Percentiles rank a stretch among this genome's conserved stretches.
These are phyloP conservation scores for Elsinoe perseae DNA, from an alignment of 2,329 filamentous ascomycete genomes.

Conservation along the genomic window DNA sequence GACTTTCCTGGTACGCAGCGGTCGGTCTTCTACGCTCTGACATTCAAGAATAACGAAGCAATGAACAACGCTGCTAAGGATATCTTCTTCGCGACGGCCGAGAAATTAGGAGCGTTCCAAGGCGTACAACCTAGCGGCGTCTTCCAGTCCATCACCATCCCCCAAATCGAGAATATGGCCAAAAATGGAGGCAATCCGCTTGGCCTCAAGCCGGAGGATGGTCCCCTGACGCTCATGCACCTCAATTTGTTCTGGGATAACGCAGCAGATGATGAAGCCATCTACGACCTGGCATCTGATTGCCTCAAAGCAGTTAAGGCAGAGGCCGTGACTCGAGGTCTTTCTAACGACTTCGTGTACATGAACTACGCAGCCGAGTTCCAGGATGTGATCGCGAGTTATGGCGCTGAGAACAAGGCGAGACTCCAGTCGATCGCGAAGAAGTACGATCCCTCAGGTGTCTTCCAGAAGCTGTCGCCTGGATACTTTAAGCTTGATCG, in stretches of 20 bases:
- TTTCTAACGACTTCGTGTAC: constrained; percentile 24
- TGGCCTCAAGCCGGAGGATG: neutral
- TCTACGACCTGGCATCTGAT: neutral
- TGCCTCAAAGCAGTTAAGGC: neutral
- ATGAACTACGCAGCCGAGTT: constrained; percentile 32
- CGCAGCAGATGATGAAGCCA: neutral
- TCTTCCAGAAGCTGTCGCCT: constrained; percentile 32
- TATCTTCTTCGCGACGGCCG: neutral
- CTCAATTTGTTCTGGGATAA: neutral
- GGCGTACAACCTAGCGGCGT: neutral
- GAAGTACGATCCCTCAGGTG: constrained; percentile 30
- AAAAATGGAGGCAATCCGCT: constrained; percentile 14
- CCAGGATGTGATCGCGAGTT: constrained; percentile 31
- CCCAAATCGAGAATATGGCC: constrained; percentile 17
- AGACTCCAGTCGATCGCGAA: constrained; percentile 27
- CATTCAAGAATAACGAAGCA: constrained; percentile 90
- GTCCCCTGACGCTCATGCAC: neutral
- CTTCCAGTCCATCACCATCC: constrained; percentile 6
- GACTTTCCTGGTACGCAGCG: neutral
- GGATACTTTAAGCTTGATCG: constrained; percentile 31
- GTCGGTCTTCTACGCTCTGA: constrained; percentile 3
- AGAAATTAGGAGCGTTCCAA: neutral
- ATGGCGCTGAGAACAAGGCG: constrained; percentile 26
- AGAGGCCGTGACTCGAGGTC: constrained; percentile 8
- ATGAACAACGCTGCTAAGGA: constrained; percentile 94